Base-by-base conservation (phyloP, 148 eudicot genomes). In the Rhododendron williamsianum region DNA sequence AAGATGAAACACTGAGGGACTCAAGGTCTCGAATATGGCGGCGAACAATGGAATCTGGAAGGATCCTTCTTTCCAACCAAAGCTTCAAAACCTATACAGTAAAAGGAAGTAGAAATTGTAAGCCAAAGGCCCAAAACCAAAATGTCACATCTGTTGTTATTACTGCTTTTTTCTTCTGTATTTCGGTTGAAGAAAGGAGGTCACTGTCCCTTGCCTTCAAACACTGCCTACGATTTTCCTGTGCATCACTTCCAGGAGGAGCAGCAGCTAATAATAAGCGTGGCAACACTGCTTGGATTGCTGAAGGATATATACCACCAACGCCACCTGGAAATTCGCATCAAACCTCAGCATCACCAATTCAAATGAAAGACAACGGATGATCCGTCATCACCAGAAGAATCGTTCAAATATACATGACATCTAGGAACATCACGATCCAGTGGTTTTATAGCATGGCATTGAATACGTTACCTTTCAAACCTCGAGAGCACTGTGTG, bases 211-310 rank as follows among this genome's bases (percentile, higher is more conserved):
- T 91, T 84, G 86, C 99, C 95, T 97, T 97, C 91, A 94, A 88
- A 87, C 99, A 97, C 87, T 97, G 99, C 89, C 91, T 89, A 85
- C 97, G 98, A 85, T 97, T 97, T 90, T 95, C 99, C 88, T 88
- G 92, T 65, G 91, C 93, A 87, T 93, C 92, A 89, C 95, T 92
- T 81, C 99, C 97, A 87, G 96, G 89, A 73, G 99, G 99, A 85
- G 99, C 99, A 90, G 99, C 99, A 92, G 98, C 97, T 78, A 90
- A 89, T 82, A 97, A 78, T 58, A 97, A 88, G 60, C 98, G 99
- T 33, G 90, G 92, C 89, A 97, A 91, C 38, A 90, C 85, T 78
- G 94, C 94, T 85, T 95, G 95, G 46, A 97, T 91, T 80, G 94
- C 94, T 63, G 98, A 93, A 41, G 91, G 91, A 87, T 93, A 97